These are phyloP conservation scores for Closterium sp. DNA, from an alignment of 139 green algal genomes.

Conservation along the genomic window DNA sequence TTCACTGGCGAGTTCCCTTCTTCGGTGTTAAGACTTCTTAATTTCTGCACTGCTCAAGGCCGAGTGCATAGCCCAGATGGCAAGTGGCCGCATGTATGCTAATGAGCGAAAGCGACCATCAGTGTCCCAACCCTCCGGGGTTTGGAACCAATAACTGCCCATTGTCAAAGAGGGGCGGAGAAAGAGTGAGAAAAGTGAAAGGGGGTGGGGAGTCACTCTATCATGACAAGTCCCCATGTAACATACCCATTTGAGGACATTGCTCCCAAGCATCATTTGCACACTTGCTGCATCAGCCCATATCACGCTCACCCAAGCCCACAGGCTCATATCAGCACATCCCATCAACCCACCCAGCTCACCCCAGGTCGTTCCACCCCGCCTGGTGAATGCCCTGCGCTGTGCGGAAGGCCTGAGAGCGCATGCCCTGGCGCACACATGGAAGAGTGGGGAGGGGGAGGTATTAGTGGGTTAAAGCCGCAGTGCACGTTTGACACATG, in stretches of 20 bases:
- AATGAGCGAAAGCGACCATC: conserved; percentile 45
- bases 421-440: conserved; percentile 23
- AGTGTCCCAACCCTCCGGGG: conserved; percentile 49
- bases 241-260: background rate
- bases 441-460: background rate
- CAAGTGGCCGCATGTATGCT: conserved; percentile 52
- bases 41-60: background rate
- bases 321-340: background rate
- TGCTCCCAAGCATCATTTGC: too few relatives aligned
- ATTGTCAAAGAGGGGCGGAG: background rate
- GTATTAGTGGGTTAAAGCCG: too few relatives aligned
- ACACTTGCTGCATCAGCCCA: too few relatives aligned
- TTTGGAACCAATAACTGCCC: conserved; percentile 54
- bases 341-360: background rate
- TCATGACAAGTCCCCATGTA: too few relatives aligned
- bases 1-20: too few relatives aligned
- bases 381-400: conserved; percentile 42
- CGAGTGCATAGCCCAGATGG: conserved; percentile 53
- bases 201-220: too few relatives aligned
- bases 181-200: background rate
- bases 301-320: too few relatives aligned
- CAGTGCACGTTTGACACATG: too few relatives aligned
- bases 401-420: conserved; percentile 32
- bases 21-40: too few relatives aligned
- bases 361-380: conserved; percentile 43